These are phyloP conservation scores for Cryphonectria parasitica DNA, from an alignment of 2,329 filamentous ascomycete species.

Conservation along the genomic window DNA sequence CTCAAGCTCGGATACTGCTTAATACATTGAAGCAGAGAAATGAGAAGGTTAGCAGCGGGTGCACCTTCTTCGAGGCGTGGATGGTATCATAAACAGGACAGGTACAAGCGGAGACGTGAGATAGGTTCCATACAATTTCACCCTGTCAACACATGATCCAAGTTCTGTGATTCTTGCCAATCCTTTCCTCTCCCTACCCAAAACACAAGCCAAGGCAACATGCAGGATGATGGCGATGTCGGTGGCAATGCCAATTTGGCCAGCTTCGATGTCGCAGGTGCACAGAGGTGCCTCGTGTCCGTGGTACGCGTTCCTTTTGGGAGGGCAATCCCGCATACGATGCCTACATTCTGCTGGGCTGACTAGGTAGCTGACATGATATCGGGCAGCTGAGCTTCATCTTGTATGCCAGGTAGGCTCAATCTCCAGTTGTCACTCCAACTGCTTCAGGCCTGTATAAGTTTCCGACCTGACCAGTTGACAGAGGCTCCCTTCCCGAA, in stretches of 20 bases:
- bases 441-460: neutral
- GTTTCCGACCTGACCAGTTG: neutral
- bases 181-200: neutral
- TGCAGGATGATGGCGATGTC: neutral
- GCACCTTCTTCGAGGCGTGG: neutral
- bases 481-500: slow-evolving; percentile 12
- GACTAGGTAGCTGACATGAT: neutral
- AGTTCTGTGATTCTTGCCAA: neutral
- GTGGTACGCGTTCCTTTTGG: slow-evolving; percentile 1
- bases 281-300: slow-evolving; percentile 13
- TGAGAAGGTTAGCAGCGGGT: neutral
- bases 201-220: neutral
- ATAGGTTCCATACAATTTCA: neutral
- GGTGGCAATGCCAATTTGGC: neutral
- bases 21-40: neutral
- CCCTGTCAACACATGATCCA: neutral
- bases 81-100: neutral
- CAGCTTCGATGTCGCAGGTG: slow-evolving; percentile 1
- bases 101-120: neutral
- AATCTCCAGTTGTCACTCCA: too few species aligned
- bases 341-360: neutral
- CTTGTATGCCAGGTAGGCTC: slow-evolving; percentile 15
- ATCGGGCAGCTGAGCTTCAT: slow-evolving; percentile 14
- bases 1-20: neutral
- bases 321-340: neutral